Base-by-base conservation (phyloP, 495 filamentous ascomycete genomes). In the Articulospora tetracladia region DNA sequence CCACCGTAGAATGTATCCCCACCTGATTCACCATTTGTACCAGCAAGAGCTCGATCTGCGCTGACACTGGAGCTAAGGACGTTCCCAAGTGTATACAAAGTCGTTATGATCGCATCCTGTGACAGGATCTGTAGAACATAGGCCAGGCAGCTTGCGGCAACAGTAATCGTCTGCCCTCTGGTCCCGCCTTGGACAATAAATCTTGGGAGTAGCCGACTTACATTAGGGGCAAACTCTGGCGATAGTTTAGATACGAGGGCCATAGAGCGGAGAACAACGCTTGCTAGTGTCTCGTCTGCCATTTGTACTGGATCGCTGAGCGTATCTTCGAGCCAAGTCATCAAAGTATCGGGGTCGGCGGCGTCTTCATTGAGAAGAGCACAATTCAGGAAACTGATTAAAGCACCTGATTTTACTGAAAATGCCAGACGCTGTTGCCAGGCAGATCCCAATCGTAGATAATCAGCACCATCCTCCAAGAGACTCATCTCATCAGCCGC, bases 11-110 rank as follows among this genome's bases (percentile, higher is more conserved):
- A 77, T 1, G 65, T 64, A 20, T 70, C 67, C 1, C 69, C 28
- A 28, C 19, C 26, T 11, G 58, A 49, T 17, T 80, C 75, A 19
- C 68, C 72, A 39, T 68, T 69, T 2, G 46, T 50, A 27, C 54
- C 59, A 22, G 44, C 54, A 15, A 67, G 60, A 59, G 74, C 68
- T 50, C 64, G 64, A n/a, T 86, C 79, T 32, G 74, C 72, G 32
- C 63, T 71, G 6, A 64, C 63, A 24, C 77, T 82, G 7, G 91
- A 84, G 67, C 91, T 94, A 27, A 98, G 72, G 11, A 94, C 87
- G 71, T 98, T 98, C 17, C 94, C 95, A 56, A 98, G 77, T 0
- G 92, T 92, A 72, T 98, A 98, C 11, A 98, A 76, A 1, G 92
- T 97, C 4, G 92, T 95, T 64, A 98, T 98, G 27, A 95, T 84